phyloP scores from a whole-genome alignment of 805 yeast genomes.

The Candida railenensis region DNA sequence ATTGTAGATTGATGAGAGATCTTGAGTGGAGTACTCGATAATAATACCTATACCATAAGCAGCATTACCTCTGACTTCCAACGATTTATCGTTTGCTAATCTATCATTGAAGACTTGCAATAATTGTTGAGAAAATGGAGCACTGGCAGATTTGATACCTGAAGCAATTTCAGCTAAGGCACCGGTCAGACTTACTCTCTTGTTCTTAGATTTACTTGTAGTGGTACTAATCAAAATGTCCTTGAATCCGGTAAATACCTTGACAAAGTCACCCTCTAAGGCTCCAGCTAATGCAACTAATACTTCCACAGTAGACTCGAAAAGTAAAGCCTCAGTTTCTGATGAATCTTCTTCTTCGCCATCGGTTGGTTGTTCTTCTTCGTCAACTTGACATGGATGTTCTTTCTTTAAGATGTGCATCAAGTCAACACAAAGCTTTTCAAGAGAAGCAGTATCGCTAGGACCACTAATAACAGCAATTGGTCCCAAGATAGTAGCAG shows the following conservation, averaged over 20 bases:
- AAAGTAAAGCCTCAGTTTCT: slow-evolving; percentile 61
- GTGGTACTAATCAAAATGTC: slow-evolving; percentile 57
- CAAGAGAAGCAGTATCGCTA: slow-evolving; percentile 53
- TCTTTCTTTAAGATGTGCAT: slow-evolving; percentile 74
- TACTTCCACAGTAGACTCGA: slow-evolving; percentile 84
- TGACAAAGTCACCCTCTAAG: slow-evolving; percentile 75
- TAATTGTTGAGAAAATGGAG: slow-evolving; percentile 70
- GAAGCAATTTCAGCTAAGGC: slow-evolving; percentile 85
- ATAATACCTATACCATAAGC: slow-evolving; percentile 93
- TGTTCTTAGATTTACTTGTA: slow-evolving; percentile 59
- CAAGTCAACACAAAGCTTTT: slow-evolving; percentile 66
- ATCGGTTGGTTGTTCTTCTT: slow-evolving; percentile 63
- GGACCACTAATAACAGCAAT: slow-evolving; percentile 63
- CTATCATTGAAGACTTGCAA: slow-evolving; percentile 67
- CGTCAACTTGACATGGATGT: slow-evolving; percentile 78
- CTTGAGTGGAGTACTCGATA: slow-evolving; percentile 52
- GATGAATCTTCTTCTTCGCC: slow-evolving; percentile 53
- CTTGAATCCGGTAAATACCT: slow-evolving; percentile 71
- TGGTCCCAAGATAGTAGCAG: slow-evolving; percentile 70
- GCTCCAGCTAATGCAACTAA: slow-evolving; percentile 72
- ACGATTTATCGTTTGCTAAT: slow-evolving; percentile 70
- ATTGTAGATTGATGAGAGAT: slow-evolving; percentile 63
- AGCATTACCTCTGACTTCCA: slow-evolving; percentile 91
- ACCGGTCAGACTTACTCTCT: slow-evolving; percentile 84
- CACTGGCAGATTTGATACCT: slow-evolving; percentile 60